Evolutionary conservation across 306 rosid species (phyloP).

Genomic region (Citrullus amarus): DNA sequence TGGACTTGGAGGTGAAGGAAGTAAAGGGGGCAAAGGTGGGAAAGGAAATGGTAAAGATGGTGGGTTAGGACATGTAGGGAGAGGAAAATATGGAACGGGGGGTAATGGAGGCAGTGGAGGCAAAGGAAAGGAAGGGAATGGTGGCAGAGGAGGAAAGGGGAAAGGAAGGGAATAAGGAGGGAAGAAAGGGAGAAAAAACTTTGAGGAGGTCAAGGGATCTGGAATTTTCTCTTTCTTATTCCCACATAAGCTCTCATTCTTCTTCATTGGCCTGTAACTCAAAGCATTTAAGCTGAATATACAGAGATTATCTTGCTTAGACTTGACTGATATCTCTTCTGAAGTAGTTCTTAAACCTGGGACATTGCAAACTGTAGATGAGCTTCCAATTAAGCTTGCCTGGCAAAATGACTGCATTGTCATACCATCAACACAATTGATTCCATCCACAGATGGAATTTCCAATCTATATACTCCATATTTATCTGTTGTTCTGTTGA

Average conservation of each 20-base stretch:
- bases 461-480: constrained; percentile 47
- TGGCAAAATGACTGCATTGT: constrained; percentile 43
- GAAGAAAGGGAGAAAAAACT: constrained; percentile 33
- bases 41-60: constrained; percentile 23
- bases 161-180: constrained; percentile 33
- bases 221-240: constrained; percentile 13
- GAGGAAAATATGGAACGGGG: constrained; percentile 14
- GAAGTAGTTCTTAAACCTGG: constrained; percentile 32
- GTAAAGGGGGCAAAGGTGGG: constrained; percentile 9
- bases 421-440: constrained; percentile 35
- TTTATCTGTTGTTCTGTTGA: constrained; percentile 43
- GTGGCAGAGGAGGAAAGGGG: constrained; percentile 36
- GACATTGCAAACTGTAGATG: constrained; percentile 35
- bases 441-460: constrained; percentile 50
- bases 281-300: constrained; percentile 46
- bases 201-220: constrained; percentile 27
- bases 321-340: constrained; percentile 36
- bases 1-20: constrained; percentile 11
- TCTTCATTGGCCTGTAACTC: constrained; percentile 42
- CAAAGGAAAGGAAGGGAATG: constrained; percentile 20
- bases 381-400: constrained; percentile 32
- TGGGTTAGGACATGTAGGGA: constrained; percentile 17
- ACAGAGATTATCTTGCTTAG: constrained; percentile 48
- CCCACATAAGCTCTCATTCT: constrained; percentile 35
- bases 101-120: constrained; percentile 25